Evolutionary conservation across 306 rosid genomes (phyloP).

Genomic region (Trifolium subterraneum): DNA sequence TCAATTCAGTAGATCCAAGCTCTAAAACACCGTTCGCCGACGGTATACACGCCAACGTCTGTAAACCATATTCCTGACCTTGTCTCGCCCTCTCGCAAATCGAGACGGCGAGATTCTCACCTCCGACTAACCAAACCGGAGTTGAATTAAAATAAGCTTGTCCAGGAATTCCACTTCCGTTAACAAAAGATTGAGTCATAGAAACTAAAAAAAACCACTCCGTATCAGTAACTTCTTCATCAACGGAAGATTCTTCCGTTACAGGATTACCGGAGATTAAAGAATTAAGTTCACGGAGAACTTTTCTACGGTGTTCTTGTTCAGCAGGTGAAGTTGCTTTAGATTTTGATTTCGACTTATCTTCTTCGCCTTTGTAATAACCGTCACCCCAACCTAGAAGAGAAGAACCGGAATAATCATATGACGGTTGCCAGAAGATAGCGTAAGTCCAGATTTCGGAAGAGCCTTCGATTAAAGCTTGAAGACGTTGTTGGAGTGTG

Average conservation of each 20-base stretch:
- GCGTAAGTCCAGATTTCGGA: constrained; percentile 88
- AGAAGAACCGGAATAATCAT: constrained; percentile 59
- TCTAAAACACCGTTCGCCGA: constrained; percentile 83
- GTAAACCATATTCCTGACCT: constrained; percentile 67
- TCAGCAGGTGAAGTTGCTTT: constrained; percentile 61
- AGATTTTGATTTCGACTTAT: constrained; percentile 46
- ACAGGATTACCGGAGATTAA: constrained; percentile 66
- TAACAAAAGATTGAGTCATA: constrained; percentile 83
- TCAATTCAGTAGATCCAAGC: constrained; percentile 77
- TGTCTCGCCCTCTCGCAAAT: constrained; percentile 78
- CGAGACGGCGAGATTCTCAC: constrained; percentile 53
- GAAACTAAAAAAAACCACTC: constrained; percentile 96
- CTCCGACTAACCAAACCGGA: constrained; percentile 78
- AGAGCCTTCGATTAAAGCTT: constrained; percentile 76
- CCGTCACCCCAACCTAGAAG: constrained; percentile 96
- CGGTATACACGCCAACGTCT: constrained; percentile 80
- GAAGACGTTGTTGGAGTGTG: constrained; percentile 88
- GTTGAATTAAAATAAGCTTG: constrained; percentile 64
- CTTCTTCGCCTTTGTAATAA: constrained; percentile 87
- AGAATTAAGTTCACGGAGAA: constrained; percentile 86
- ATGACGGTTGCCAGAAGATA: constrained; percentile 92
- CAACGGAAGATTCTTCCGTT: constrained; percentile 59
- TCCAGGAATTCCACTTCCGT: constrained; percentile 73
- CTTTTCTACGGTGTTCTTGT: constrained; percentile 81
- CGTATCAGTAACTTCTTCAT: constrained; percentile 90